phyloP scores from a whole-genome alignment of 2,329 filamentous ascomycete genomes.

The Mycosphaerelloides madeirae region DNA sequence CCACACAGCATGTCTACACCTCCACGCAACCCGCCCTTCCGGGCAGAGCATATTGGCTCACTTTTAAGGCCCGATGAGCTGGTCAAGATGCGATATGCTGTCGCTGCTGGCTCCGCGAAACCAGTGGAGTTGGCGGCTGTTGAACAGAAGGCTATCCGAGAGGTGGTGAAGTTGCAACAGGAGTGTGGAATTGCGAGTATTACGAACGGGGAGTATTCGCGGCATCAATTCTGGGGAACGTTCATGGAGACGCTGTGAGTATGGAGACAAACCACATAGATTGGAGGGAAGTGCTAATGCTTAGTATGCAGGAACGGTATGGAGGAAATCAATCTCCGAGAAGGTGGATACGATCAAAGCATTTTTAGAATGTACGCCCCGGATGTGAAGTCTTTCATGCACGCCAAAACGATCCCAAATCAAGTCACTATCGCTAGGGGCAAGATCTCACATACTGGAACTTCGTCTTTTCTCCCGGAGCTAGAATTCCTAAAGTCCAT shows the following conservation, averaged over 20 bases:
- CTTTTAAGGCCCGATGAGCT: conserved; percentile 62
- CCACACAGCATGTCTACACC: background rate
- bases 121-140: conserved; percentile 26
- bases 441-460: conserved; percentile 55
- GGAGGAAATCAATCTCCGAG: conserved; percentile 43
- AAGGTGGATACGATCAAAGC: conserved; percentile 37
- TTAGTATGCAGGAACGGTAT: conserved; percentile 40
- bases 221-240: conserved; percentile 31
- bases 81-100: conserved; percentile 53
- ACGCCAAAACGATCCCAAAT: conserved; percentile 53
- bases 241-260: conserved; percentile 32
- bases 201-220: conserved; percentile 32
- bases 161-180: conserved; percentile 31
- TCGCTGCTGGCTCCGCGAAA: conserved; percentile 32
- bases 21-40: conserved; percentile 53
- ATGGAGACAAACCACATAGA: no score
- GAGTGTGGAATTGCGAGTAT: conserved; percentile 30
- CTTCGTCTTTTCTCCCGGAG: conserved; percentile 54
- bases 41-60: conserved; percentile 68
- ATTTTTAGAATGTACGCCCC: conserved; percentile 58
- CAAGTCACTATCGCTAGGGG: conserved; percentile 53
- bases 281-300: no score
- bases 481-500: conserved; percentile 56
- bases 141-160: conserved; percentile 30
- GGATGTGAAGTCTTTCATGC: conserved; percentile 59